phyloP scores from a whole-genome alignment of 2,329 filamentous ascomycete genomes.

The Fusarium liriodendri region DNA sequence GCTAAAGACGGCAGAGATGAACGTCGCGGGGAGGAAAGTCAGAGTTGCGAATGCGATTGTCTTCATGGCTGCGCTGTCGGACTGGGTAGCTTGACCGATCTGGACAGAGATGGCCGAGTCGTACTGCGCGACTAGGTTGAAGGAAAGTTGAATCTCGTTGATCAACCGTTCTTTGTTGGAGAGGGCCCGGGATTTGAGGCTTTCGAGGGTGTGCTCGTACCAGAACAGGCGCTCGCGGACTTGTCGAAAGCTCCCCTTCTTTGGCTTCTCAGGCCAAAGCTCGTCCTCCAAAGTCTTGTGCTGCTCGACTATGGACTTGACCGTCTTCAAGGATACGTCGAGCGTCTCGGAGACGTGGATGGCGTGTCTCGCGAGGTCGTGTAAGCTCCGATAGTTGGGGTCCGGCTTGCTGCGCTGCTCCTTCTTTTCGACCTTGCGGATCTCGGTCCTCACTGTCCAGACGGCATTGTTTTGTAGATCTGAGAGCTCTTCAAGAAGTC shows the following conservation, averaged over 20 bases:
- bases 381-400: conserved; percentile 50
- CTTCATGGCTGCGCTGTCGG: conserved; percentile 63
- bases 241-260: conserved; percentile 13
- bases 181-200: conserved; percentile 49
- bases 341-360: conserved; percentile 59
- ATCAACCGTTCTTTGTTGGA: conserved; percentile 60
- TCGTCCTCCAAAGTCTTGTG: conserved; percentile 41
- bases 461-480: conserved; percentile 43
- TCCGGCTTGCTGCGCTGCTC: conserved; percentile 30
- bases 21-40: conserved; percentile 62
- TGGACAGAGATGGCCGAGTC: conserved; percentile 52
- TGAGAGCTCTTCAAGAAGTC: not conserved
- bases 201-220: conserved; percentile 48
- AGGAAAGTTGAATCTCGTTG: conserved; percentile 66
- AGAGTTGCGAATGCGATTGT: conserved; percentile 61
- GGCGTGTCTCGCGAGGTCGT: conserved; percentile 57
- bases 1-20: conserved; percentile 61
- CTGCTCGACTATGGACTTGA: conserved; percentile 47
- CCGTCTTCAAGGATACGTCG: conserved; percentile 47
- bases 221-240: conserved; percentile 49
- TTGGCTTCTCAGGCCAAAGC: not conserved
- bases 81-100: conserved; percentile 54
- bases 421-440: conserved; percentile 49
- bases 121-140: conserved; percentile 57
- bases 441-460: conserved; percentile 52